Conservation (phyloP, 2,329 filamentous ascomycete genomes). For the Aspergillus puulaauensis region DNA sequence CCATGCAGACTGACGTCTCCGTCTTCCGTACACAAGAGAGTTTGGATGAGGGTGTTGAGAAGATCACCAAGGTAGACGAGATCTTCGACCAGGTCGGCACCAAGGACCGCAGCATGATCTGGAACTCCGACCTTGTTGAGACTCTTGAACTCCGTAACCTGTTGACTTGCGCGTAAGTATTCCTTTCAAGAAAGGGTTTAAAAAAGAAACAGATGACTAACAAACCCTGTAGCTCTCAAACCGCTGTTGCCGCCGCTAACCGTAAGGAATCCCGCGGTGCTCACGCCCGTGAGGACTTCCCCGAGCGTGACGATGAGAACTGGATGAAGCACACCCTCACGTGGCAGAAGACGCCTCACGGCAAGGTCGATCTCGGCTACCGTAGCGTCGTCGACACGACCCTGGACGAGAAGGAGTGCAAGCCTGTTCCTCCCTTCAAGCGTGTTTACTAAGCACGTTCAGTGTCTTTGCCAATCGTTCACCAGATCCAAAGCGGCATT, state of each 20-base stretch:
- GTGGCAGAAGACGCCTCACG: conserved; percentile 91
- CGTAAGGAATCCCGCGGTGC: conserved; percentile 97
- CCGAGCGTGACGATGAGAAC: conserved; percentile 89
- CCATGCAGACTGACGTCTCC: conserved; percentile 95
- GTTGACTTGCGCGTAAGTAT: conserved; percentile 87
- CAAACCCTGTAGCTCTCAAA: conserved; percentile 67
- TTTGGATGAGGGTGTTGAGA: conserved; percentile 87
- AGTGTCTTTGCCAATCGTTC: not conserved
- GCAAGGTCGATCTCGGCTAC: conserved; percentile 82
- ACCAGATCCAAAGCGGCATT: not conserved
- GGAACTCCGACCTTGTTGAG: conserved; percentile 97
- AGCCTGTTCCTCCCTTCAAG: conserved; percentile 95
- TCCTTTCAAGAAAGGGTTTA: not conserved
- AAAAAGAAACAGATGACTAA: not conserved
- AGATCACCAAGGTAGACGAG: conserved; percentile 80
- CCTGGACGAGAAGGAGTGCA: conserved; percentile 93
- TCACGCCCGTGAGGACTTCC: conserved; percentile 94
- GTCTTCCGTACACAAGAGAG: conserved; percentile 95
- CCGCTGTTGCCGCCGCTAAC: conserved; percentile 83
- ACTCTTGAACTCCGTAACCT: conserved; percentile 93
- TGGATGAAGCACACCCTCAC: conserved; percentile 99
- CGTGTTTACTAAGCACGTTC: conserved; percentile 48
- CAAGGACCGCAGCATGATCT: conserved; percentile 99
- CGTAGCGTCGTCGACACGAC: conserved; percentile 78
- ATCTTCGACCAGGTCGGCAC: conserved; percentile 81